Evolutionary conservation across 2,329 filamentous ascomycete species (phyloP), one percentile per base, ranked within the genome.

Genomic region (Phialophora expanda): DNA sequence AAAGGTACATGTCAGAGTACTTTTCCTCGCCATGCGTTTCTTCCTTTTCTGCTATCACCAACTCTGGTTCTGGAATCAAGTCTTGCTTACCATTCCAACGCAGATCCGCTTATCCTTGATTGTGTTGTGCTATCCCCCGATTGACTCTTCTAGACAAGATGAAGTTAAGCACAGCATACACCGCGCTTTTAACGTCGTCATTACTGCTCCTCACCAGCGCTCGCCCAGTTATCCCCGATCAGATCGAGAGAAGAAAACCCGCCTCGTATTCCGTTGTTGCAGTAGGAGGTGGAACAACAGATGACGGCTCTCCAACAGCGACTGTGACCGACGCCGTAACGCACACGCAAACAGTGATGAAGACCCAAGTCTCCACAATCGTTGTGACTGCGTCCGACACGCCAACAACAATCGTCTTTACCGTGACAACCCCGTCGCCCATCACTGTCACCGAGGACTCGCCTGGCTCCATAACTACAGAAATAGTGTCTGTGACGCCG

Each of bases 241-340:
- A 26, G 14, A 56, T 67, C 26, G 68, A 67, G 44, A 57, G 65
- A 66, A 62, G 67, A 62, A 32, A 61, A 55, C 64, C 69, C 24
- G 70, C 70, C 51, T 70, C 74, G 41, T 76, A 76, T 65, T 75
- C 75, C 26, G 74, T 76, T 28, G 75, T 76, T 26, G 69, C 73
- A n/a, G 75, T 76, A 20, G 74, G 75, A 64, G 75, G 75, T 55
- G 73, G 73, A 53, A 65, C 70, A 67, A 66, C 70, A 65, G n/a
- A 58, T 56, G 26, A 61, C 64, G 22, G 51, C 20, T 62, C 60
- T 4, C 69, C 69, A 11, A 20, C 69, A 38, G 71, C 73, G 50
- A 59, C 62, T 32, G 64, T 73, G 68, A 74, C 74, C 55, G 62
- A 72, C 41, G 70, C 72, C 28, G 61, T 70, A 5, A 73, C 69